Conservation (phyloP, 257 asterid genomes). For the Solanum piurae region DNA sequence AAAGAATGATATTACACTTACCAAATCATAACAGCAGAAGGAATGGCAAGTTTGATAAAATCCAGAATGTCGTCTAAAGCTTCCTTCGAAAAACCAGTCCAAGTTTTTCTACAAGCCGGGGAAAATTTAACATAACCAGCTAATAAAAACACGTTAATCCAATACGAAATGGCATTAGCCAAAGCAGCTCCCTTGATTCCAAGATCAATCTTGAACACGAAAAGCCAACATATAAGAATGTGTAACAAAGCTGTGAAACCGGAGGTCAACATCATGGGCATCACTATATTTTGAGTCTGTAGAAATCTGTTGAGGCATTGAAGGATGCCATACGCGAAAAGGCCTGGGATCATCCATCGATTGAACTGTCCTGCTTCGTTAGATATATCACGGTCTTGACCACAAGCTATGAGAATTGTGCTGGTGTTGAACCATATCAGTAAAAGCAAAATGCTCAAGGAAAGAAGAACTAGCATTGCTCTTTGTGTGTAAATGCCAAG, state of each 20-base stretch:
- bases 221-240: slow-evolving; percentile 44
- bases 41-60: slow-evolving; percentile 46
- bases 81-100: slow-evolving; percentile 45
- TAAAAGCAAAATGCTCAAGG: slow-evolving; percentile 30
- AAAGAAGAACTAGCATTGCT: slow-evolving; percentile 35
- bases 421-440: slow-evolving; percentile 42
- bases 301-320: slow-evolving; percentile 45
- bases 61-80: slow-evolving; percentile 21
- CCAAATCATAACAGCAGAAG: slow-evolving; percentile 72
- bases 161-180: slow-evolving; percentile 49
- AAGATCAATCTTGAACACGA: slow-evolving; percentile 21
- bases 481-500: slow-evolving; percentile 42
- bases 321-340: slow-evolving; percentile 48
- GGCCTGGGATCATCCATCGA: slow-evolving; percentile 52
- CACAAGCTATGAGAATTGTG: slow-evolving; percentile 32
- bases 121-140: slow-evolving; percentile 35
- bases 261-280: slow-evolving; percentile 50
- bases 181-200: slow-evolving; percentile 55
- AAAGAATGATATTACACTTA: background rate
- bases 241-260: slow-evolving; percentile 37
- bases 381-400: slow-evolving; percentile 46
- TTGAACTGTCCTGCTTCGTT: slow-evolving; percentile 43
- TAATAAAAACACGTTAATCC: slow-evolving; percentile 41
- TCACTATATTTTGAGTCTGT: slow-evolving; percentile 47
- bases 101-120: slow-evolving; percentile 26